These are phyloP conservation scores for Cutaneotrichosporon sp. DNA, from an alignment of 1,284 basidiomycete genomes.

Conservation along the genomic window DNA sequence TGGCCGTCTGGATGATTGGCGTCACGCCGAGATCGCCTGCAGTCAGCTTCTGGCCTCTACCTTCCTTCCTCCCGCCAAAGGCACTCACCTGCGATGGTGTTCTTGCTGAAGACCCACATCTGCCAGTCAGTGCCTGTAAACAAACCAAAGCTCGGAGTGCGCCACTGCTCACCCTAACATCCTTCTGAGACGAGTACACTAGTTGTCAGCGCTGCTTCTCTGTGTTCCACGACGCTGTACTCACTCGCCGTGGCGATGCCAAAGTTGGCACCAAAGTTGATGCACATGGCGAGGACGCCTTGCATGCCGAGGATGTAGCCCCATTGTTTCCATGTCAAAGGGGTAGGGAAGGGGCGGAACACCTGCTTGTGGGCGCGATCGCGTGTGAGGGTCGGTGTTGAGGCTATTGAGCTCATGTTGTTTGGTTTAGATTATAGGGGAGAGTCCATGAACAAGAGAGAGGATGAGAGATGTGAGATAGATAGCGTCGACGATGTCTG, in stretches of 20 bases:
- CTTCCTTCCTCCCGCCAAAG: not conserved
- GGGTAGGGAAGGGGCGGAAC: constrained; percentile 51
- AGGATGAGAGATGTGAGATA: not conserved
- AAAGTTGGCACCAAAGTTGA: constrained; percentile 53
- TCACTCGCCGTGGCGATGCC: constrained; percentile 51
- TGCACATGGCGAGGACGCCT: constrained; percentile 30
- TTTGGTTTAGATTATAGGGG: not conserved
- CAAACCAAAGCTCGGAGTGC: not conserved
- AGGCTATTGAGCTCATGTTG: constrained; percentile 15
- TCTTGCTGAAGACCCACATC: constrained; percentile 53
- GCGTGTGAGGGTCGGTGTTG: constrained; percentile 11
- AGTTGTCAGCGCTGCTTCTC: no score
- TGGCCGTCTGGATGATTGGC: constrained; percentile 49
- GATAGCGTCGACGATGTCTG: no score
- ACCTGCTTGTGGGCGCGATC: constrained; percentile 21
- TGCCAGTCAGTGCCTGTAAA: constrained; percentile 11
- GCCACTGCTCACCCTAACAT: constrained; percentile 21
- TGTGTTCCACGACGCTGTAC: no score
- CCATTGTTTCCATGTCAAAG: constrained; percentile 44
- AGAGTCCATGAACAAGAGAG: not conserved
- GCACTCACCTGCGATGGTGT: constrained; percentile 35
- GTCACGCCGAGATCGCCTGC: constrained; percentile 54
- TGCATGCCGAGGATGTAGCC: constrained; percentile 49
- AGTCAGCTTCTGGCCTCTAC: constrained; percentile 1
- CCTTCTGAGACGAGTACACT: constrained; percentile 48